Percentiles rank a stretch among this genome's conserved stretches.
These are phyloP conservation scores for Straminergon stramineum DNA, from an alignment of 225 moss, liverwort and hornwort species.

Conservation along the genomic window DNA sequence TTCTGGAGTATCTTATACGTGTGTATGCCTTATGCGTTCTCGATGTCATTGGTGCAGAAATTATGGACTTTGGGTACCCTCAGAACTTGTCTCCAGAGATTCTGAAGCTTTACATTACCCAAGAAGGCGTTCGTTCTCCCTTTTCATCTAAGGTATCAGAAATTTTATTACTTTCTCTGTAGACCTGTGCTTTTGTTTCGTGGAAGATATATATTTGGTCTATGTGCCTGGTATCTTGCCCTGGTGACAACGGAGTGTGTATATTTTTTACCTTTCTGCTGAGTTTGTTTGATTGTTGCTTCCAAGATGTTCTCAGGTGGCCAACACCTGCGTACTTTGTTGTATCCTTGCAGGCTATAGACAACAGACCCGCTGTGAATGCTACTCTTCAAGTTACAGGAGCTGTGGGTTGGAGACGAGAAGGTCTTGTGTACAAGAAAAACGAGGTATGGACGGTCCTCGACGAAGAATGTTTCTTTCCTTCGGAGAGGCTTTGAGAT, in stretches of 20 bases:
- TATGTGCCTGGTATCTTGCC: background rate
- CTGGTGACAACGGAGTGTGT: background rate
- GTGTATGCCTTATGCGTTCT: background rate
- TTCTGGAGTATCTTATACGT: background rate
- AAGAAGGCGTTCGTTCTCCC: conserved; percentile 62
- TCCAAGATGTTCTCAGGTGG: background rate
- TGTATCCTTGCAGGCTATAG: conserved; percentile 30
- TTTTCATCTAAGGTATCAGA: conserved; percentile 45
- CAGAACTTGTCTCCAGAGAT: conserved; percentile 63
- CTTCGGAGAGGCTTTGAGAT: background rate
- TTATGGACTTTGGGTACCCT: conserved; percentile 65
- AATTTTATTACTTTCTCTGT: background rate
- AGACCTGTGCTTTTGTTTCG: background rate
- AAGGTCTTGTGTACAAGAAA: conserved; percentile 64
- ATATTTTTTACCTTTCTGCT: background rate
- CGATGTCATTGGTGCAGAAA: conserved; percentile 21
- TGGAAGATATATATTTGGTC: background rate
- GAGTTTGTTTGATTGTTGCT: background rate
- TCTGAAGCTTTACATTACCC: conserved; percentile 60
- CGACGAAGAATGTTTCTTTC: background rate
- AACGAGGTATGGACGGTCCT: conserved; percentile 27
- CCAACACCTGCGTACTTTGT: background rate
- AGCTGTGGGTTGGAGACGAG: conserved; percentile 66
- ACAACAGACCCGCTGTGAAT: conserved; percentile 46
- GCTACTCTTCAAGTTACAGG: conserved; percentile 64